Evolutionary conservation across 2,329 filamentous ascomycete species (phyloP).

Genomic region (Chalaropsis ovoidea): DNA sequence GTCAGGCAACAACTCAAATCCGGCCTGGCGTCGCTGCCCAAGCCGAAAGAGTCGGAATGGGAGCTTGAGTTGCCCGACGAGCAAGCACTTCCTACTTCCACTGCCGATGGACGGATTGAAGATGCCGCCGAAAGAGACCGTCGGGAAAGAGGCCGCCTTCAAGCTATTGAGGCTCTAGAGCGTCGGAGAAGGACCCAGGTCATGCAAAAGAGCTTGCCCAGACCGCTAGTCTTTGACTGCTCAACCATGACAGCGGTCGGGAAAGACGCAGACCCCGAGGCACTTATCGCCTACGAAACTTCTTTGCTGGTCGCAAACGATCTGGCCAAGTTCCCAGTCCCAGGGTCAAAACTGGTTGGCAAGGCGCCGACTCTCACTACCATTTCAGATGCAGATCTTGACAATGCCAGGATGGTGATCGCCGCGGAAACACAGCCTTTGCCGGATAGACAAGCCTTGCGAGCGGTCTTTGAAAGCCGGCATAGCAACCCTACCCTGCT

Average conservation of each 20-base stretch:
- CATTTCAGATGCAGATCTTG: conserved; percentile 61
- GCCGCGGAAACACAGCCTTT: conserved; percentile 54
- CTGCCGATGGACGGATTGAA: conserved; percentile 45
- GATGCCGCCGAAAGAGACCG: conserved; percentile 65
- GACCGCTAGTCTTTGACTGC: conserved; percentile 64
- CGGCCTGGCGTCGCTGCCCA: conserved; percentile 73
- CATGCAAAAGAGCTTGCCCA: conserved; percentile 73
- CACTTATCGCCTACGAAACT: conserved; percentile 64
- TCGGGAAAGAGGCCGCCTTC: conserved; percentile 60
- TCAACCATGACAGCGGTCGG: conserved; percentile 45
- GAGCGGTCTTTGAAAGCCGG: conserved; percentile 44
- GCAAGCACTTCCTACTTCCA: conserved; percentile 46
- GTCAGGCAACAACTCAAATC: conserved; percentile 58
- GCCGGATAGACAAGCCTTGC: conserved; percentile 42
- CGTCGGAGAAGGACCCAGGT: conserved; percentile 79
- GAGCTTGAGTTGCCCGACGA: conserved; percentile 88
- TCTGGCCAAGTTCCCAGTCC: conserved; percentile 61
- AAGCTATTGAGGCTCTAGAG: conserved; percentile 66
- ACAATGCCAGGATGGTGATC: conserved; percentile 67
- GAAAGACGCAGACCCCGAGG: conserved; percentile 54
- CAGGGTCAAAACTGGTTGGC: conserved; percentile 55
- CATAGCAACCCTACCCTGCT: conserved; percentile 54
- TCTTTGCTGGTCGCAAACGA: conserved; percentile 75
- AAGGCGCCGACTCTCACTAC: conserved; percentile 48
- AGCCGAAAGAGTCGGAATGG: conserved; percentile 88